phyloP scores from a whole-genome alignment of 2,329 filamentous ascomycete genomes.

The Apiospora sp. region DNA sequence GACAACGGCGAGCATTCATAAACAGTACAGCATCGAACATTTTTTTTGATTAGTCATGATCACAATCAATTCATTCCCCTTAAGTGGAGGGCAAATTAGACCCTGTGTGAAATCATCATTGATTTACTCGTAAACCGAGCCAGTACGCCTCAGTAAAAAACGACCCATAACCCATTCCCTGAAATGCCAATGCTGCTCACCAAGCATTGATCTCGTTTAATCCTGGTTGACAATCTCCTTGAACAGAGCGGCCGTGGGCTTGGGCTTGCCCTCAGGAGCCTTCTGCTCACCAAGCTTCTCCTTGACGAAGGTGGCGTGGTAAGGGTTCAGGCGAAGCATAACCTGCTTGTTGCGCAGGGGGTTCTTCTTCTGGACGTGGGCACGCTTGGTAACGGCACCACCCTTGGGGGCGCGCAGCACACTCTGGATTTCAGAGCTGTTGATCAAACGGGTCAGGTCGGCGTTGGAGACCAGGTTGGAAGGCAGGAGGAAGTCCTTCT shows the following conservation, averaged over 20 bases:
- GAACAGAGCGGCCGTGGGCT: constrained; percentile 43
- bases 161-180: constrained; percentile 32
- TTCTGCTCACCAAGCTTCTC: constrained; percentile 80
- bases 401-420: constrained; percentile 93
- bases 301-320: constrained; percentile 90
- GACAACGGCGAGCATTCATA: background rate
- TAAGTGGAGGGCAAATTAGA: constrained; percentile 33
- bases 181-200: constrained; percentile 45
- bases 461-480: constrained; percentile 92
- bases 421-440: constrained; percentile 98
- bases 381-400: constrained; percentile 87
- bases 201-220: constrained; percentile 41
- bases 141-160: constrained; percentile 43
- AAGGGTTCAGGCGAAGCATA: constrained; percentile 97
- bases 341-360: constrained; percentile 99
- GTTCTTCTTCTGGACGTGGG: constrained; percentile 99
- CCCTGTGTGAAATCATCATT: constrained; percentile 37
- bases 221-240: constrained; percentile 41
- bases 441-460: constrained; percentile 97
- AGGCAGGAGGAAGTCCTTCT: constrained; percentile 99
- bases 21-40: background rate
- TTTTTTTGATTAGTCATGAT: constrained; percentile 21
- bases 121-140: constrained; percentile 44
- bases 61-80: constrained; percentile 21
- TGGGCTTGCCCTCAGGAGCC: constrained; percentile 68